Conservation (phyloP, 257 asterid species). For the Solanum ossicruentum region DNA sequence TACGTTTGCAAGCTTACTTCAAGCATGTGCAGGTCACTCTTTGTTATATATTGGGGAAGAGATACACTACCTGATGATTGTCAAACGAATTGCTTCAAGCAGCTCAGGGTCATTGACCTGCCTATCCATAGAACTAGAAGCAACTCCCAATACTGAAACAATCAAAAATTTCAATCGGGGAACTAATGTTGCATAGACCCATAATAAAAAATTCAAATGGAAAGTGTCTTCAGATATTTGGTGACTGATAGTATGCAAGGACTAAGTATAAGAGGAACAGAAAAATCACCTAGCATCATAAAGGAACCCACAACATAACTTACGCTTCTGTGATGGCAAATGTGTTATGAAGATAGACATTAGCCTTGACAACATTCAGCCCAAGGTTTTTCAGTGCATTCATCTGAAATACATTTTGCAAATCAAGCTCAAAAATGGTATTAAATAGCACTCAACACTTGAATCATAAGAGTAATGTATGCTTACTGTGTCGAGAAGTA, state of each 20-base stretch:
- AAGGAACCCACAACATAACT: conserved; percentile 11
- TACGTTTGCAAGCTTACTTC: conserved; percentile 39
- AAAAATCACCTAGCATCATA: not conserved
- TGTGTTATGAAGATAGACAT: conserved; percentile 80
- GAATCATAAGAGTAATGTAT: not conserved
- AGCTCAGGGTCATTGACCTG: conserved; percentile 87
- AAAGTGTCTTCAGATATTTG: not conserved
- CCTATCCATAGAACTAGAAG: conserved; percentile 72
- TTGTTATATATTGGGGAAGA: conserved; percentile 44
- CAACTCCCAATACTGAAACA: not conserved
- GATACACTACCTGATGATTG: conserved; percentile 56
- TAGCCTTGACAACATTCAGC: conserved; percentile 82
- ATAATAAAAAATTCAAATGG: not conserved
- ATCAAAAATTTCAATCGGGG: not conserved
- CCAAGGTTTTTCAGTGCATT: conserved; percentile 75
- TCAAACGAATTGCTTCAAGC: conserved; percentile 98
- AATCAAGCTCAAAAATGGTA: not conserved
- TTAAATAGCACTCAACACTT: not conserved
- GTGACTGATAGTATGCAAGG: not conserved
- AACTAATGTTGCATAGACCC: not conserved
- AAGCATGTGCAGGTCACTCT: conserved; percentile 36
- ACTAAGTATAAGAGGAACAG: not conserved
- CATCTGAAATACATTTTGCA: conserved; percentile 50
- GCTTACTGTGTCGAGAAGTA: conserved; percentile 82
- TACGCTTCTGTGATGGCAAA: conserved; percentile 84